phyloP scores from a whole-genome alignment of 2,329 filamentous ascomycete species.

The Colletotrichum limetticola region DNA sequence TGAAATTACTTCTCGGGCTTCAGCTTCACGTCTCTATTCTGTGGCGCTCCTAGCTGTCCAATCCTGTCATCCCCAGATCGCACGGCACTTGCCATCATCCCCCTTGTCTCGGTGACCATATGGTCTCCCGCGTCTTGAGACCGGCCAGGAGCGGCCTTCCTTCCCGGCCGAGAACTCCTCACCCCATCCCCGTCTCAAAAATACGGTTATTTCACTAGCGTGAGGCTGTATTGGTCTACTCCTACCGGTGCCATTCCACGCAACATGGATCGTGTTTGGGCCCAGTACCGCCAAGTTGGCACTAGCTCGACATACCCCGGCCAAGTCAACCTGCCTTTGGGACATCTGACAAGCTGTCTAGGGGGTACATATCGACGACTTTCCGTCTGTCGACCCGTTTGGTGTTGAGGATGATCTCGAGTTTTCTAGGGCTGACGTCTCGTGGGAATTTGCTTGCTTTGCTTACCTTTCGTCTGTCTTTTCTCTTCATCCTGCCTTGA shows the following conservation, averaged over 20 bases:
- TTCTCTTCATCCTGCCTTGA: slow-evolving; percentile 3
- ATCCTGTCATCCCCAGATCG: slow-evolving; percentile 1
- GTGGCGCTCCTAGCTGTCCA: background rate
- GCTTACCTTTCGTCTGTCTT: background rate
- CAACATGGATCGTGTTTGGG: slow-evolving; percentile 19
- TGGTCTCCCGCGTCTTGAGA: slow-evolving; percentile 7
- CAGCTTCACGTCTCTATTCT: background rate
- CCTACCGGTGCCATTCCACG: background rate
- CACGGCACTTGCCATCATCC: slow-evolving; percentile 2
- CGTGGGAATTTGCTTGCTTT: background rate
- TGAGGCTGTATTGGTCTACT: slow-evolving; percentile 13
- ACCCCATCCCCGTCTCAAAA: slow-evolving; percentile 8
- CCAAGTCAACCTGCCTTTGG: background rate
- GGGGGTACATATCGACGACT: slow-evolving; percentile 18
- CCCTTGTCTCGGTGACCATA: slow-evolving; percentile 6
- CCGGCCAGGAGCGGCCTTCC: background rate
- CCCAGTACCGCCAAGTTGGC: slow-evolving; percentile 20
- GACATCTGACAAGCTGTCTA: background rate
- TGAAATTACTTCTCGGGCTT: background rate
- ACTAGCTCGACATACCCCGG: slow-evolving; percentile 6
- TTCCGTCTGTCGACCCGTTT: background rate
- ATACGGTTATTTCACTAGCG: slow-evolving; percentile 20
- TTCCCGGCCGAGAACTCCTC: slow-evolving; percentile 12
- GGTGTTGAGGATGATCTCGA: background rate
- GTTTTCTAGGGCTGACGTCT: slow-evolving; percentile 18